Evolutionary conservation across 2,329 filamentous ascomycete species (phyloP).

Genomic region (Alternaria atra): DNA sequence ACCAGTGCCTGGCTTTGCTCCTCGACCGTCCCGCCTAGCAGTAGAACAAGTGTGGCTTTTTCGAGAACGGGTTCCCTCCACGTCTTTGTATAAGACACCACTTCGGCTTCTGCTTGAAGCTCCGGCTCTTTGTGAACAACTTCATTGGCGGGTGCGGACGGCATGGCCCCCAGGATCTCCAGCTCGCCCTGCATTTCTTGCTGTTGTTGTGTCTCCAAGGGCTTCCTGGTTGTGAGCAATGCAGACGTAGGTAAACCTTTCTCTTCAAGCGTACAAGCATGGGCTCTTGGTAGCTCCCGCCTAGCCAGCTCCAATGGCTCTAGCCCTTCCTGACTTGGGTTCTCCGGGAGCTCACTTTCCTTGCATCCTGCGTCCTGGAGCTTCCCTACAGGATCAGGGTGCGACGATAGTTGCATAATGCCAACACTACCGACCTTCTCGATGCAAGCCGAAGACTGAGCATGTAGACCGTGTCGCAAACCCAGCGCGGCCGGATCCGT

Average conservation of each 20-base stretch:
- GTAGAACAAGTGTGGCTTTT: slow-evolving; percentile 5
- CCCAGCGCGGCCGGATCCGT: too few species aligned
- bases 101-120: slow-evolving; percentile 1
- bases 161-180: slow-evolving; percentile 1
- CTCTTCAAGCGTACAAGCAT: slow-evolving; percentile 4
- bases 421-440: too few species aligned
- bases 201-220: slow-evolving; percentile 6
- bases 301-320: too few species aligned
- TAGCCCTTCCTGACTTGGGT: too few species aligned
- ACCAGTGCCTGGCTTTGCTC: slow-evolving; percentile 5
- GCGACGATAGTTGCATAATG: too few species aligned
- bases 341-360: too few species aligned
- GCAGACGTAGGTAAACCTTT: slow-evolving; percentile 1
- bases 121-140: slow-evolving; percentile 1
- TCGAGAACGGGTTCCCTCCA: not conserved
- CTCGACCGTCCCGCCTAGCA: not conserved
- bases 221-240: slow-evolving; percentile 5
- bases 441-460: too few species aligned
- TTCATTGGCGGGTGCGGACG: not conserved
- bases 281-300: too few species aligned
- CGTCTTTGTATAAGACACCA: not conserved
- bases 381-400: too few species aligned
- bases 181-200: slow-evolving; percentile 8
- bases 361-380: too few species aligned
- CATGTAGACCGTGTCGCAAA: too few species aligned